Conservation (phyloP, 805 yeast species). For the Candida argentea region DNA sequence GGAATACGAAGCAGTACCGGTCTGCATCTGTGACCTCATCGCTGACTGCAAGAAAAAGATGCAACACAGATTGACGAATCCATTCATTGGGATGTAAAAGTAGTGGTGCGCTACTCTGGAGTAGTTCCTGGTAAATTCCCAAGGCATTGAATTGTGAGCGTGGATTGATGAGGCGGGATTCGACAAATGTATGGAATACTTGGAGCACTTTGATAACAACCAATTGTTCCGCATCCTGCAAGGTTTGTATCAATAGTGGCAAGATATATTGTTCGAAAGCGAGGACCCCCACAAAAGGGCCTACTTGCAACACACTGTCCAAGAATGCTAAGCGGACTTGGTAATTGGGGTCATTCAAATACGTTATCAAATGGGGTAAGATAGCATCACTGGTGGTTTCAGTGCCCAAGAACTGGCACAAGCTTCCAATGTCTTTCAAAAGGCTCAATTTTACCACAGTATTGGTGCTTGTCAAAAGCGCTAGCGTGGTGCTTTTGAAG, state of each 20-base stretch:
- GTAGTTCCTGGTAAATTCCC: conserved; percentile 26
- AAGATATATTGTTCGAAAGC: conserved; percentile 80
- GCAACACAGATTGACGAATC: conserved; percentile 62
- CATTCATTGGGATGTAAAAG: conserved; percentile 80
- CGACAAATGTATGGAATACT: conserved; percentile 24
- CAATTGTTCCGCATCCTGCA: conserved; percentile 75
- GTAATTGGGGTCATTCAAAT: conserved; percentile 69
- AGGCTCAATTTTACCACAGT: conserved; percentile 61
- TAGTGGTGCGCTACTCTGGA: conserved; percentile 36
- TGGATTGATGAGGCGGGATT: conserved; percentile 22
- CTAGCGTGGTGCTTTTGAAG: conserved; percentile 57
- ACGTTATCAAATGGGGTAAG: conserved; percentile 84
- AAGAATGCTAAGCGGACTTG: conserved; percentile 63
- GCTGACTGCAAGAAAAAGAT: conserved; percentile 52
- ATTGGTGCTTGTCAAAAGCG: conserved; percentile 60
- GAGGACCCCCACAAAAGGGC: conserved; percentile 71
- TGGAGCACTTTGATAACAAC: conserved; percentile 63
- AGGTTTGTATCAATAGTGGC: conserved; percentile 75
- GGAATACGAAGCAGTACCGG: conserved; percentile 71
- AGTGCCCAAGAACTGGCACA: conserved; percentile 76
- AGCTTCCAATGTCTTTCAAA: conserved; percentile 58
- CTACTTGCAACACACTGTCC: conserved; percentile 58
- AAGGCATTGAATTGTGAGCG: conserved; percentile 26
- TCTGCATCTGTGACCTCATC: conserved; percentile 65
- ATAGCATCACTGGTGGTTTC: conserved; percentile 84